A percentile compares a stretch with the other conserved stretches of the same genome.
Conservation (phyloP, 2,329 filamentous ascomycete genomes). For the Penicillium fuscoglaucum region DNA sequence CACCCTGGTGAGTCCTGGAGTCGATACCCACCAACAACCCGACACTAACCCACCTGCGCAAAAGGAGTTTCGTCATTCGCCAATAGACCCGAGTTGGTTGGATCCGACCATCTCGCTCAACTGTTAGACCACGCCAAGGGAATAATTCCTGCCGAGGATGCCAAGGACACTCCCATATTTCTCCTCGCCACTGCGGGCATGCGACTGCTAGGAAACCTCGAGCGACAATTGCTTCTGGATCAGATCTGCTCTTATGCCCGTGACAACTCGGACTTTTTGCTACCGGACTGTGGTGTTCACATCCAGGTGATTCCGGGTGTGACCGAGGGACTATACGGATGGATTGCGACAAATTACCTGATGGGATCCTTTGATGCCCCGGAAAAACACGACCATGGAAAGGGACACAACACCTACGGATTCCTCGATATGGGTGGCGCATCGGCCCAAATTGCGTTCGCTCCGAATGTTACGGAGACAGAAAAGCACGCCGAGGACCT, state of each 20-base stretch:
- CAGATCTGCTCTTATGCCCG: slow-evolving; percentile 82
- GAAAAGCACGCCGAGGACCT: slow-evolving; percentile 86
- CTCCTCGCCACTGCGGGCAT: slow-evolving; percentile 95
- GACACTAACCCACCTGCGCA: slow-evolving; percentile 10
- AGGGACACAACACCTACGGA: slow-evolving; percentile 90
- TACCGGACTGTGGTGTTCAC: slow-evolving; percentile 87
- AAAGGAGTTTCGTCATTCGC: slow-evolving; percentile 81
- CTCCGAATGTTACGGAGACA: slow-evolving; percentile 87
- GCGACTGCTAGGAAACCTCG: slow-evolving; percentile 72
- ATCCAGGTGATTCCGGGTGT: slow-evolving; percentile 94
- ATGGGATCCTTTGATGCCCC: slow-evolving; percentile 85
- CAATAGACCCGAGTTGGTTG: slow-evolving; percentile 71
- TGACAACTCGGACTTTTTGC: slow-evolving; percentile 72
- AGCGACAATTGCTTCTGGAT: slow-evolving; percentile 71
- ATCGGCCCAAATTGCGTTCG: slow-evolving; percentile 96
- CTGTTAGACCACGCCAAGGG: slow-evolving; percentile 80
- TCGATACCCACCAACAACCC: neutral
- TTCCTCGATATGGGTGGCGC: slow-evolving; percentile 98
- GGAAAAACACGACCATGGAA: slow-evolving; percentile 73
- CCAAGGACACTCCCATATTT: slow-evolving; percentile 86
- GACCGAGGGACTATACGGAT: slow-evolving; percentile 93
- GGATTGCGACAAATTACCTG: slow-evolving; percentile 95
- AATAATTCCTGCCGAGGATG: slow-evolving; percentile 72
- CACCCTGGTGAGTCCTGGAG: slow-evolving; percentile 64
- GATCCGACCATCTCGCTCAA: slow-evolving; percentile 74